Base-by-base conservation (phyloP, 2,329 filamentous ascomycete genomes). In the Cladorrhinum sp. region DNA sequence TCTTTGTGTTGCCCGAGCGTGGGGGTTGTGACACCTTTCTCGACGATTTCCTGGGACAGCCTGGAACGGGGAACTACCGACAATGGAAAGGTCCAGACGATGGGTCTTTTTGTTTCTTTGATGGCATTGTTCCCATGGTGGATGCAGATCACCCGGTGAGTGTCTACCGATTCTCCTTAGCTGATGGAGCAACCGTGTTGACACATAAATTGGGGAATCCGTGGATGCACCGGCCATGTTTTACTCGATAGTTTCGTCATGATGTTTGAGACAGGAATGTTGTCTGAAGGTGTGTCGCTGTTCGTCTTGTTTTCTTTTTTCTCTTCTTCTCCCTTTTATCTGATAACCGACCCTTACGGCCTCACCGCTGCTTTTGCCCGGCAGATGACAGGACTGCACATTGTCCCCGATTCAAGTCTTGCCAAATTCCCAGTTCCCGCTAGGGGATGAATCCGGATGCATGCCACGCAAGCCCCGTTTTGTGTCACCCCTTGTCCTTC, bases 381-480 rank as follows among this genome's bases (percentile, higher is more conserved):
- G n/a, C 36, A 18, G 24, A 48, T 55, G 38, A 24, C 7, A 13
- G 8, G 41, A 45, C 16, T 18, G 22, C 29, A 12, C 5, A 36
- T 32, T 52, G 50, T 27, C n/a, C 23, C 18, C 23, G 50, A 22
- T 36, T 10, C 27, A 36, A 53, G 36, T 36, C 32, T 10, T 36
- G 32, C 24, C 50, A 55, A 38, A 55, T 55, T 23, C 52, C 52
- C 41, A 57, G 32, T 55, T 45, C 53, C 55, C 38, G 24, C 49
- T 41, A 59, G 20, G 27, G 52, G 29, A 55, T 25, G 23, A 36
- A 41, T 20, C 51, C 57, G 36, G 36, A 36, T 58, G 54, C 57
- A 58, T 62, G 60, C 60, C 62, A 64, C 62, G 62, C 62, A 60
- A 49, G 51, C 57, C 57, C 49, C 32, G 50, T 54, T 23, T 49